Evolutionary conservation across 2,329 filamentous ascomycete species (phyloP).

Genomic region (Phoma sp.): DNA sequence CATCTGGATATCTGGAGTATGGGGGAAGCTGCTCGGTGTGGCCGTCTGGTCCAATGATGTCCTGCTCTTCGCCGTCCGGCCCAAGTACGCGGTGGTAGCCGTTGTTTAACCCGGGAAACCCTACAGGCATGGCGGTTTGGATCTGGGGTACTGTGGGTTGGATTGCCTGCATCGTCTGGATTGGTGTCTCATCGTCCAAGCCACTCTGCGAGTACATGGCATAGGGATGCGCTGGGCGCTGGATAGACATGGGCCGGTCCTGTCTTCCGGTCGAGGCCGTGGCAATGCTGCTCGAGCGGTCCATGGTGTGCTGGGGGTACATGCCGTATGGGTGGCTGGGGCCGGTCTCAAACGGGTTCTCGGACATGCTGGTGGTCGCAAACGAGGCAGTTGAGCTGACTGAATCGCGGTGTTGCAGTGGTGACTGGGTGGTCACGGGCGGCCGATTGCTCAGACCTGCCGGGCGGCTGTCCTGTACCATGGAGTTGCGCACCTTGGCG

Average conservation of each 20-base stretch:
- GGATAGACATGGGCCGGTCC: conserved; percentile 65
- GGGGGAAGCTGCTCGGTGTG: conserved; percentile 91
- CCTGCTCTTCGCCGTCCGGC: conserved; percentile 85
- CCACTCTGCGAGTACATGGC: conserved; percentile 85
- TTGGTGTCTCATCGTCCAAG: conserved; percentile 53
- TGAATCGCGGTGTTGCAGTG: conserved; percentile 45
- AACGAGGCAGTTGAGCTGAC: conserved; percentile 53
- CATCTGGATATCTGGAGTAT: conserved; percentile 88
- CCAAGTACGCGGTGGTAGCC: conserved; percentile 76
- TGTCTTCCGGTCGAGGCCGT: conserved; percentile 73
- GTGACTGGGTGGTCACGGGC: conserved; percentile 33
- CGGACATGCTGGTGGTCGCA: conserved; percentile 51
- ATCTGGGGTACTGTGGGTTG: conserved; percentile 49
- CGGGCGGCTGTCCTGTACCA: conserved; percentile 32
- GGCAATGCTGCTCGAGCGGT: conserved; percentile 69
- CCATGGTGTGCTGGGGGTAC: conserved; percentile 73
- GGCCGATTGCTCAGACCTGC: conserved; percentile 28
- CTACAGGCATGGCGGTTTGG: conserved; percentile 66
- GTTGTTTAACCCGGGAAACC: conserved; percentile 73
- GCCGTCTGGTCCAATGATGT: conserved; percentile 85
- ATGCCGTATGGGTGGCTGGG: conserved; percentile 86
- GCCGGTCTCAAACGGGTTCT: conserved; percentile 74
- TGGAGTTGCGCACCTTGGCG: conserved; percentile 40
- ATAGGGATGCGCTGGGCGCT: conserved; percentile 83
- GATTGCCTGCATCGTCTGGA: conserved; percentile 30